phyloP scores from a whole-genome alignment of 805 yeast genomes.

The Komagataella pseudopastoris region DNA sequence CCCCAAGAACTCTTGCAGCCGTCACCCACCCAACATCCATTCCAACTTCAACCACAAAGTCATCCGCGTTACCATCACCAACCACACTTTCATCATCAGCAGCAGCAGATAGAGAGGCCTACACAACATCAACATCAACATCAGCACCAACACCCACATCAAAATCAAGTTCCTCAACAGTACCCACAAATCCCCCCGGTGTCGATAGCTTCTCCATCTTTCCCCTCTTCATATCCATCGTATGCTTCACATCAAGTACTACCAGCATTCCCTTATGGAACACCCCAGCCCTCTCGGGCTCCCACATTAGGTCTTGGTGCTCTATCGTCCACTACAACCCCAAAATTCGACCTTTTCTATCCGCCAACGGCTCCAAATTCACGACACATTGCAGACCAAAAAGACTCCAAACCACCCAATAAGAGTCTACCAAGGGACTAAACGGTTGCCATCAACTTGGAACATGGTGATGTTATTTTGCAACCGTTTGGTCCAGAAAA shows the following conservation, averaged over 20 bases:
- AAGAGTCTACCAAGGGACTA: not conserved
- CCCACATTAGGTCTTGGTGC: not conserved
- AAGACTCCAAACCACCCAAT: not conserved
- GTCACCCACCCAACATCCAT: not conserved
- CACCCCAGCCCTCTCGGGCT: not conserved
- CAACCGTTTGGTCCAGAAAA: not conserved
- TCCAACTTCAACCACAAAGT: not conserved
- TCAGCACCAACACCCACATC: conserved; percentile 3
- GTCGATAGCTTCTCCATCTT: not conserved
- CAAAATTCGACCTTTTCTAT: not conserved
- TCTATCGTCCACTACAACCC: not conserved
- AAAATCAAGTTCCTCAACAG: conserved; percentile 1
- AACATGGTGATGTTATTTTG: not conserved
- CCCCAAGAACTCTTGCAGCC: not conserved
- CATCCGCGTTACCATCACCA: conserved; percentile 2
- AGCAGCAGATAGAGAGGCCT: not conserved
- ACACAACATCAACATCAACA: conserved; percentile 3
- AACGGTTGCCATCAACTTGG: not conserved
- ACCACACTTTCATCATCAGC: conserved; percentile 3
- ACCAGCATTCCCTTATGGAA: not conserved
- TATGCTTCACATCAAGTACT: conserved; percentile 1
- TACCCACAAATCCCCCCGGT: not conserved
- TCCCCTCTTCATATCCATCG: not conserved
- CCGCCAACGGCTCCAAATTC: not conserved
- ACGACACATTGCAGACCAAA: not conserved